Evolutionary conservation across 139 green algal genomes (phyloP).

Genomic region (Edaphochlamys debaryana): DNA sequence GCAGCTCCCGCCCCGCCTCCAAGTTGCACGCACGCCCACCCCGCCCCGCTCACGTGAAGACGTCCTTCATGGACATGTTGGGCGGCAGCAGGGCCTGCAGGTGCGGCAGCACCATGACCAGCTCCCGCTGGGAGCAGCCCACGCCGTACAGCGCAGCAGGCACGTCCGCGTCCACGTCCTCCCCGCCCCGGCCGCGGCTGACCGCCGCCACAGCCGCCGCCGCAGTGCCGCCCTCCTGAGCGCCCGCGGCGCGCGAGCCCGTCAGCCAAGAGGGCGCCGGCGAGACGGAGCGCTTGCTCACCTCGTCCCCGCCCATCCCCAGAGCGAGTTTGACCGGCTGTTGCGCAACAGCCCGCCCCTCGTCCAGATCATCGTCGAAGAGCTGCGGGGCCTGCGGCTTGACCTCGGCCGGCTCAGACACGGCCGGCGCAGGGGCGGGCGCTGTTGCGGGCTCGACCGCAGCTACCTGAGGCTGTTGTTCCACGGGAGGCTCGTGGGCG

Average conservation of each 20-base stretch:
- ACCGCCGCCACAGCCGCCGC: neutral
- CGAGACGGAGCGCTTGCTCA: neutral
- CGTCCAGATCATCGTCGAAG: conserved; percentile 18
- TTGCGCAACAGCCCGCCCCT: neutral
- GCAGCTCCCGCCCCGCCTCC: too few relatives aligned
- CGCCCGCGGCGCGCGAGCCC: neutral
- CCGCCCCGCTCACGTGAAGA: conserved; percentile 2
- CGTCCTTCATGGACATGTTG: conserved; percentile 32
- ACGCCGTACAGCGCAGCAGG: neutral
- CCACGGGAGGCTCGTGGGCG: neutral
- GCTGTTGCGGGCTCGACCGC: too few relatives aligned
- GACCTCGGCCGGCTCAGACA: neutral
- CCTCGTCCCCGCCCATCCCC: neutral
- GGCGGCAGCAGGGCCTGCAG: conserved; percentile 18
- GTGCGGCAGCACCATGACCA: conserved; percentile 11
- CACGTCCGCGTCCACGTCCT: neutral
- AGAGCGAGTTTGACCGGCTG: conserved; percentile 25
- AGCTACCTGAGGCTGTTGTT: neutral
- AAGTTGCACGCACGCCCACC: neutral
- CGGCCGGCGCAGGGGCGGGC: neutral
- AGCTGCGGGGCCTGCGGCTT: conserved; percentile 19
- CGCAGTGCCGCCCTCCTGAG: neutral
- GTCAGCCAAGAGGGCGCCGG: conserved; percentile 16
- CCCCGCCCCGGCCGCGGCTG: neutral
- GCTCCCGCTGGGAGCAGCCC: conserved; percentile 12